These are phyloP conservation scores for Entoloma clypeatum DNA, from an alignment of 1,284 basidiomycete genomes.

Conservation along the genomic window DNA sequence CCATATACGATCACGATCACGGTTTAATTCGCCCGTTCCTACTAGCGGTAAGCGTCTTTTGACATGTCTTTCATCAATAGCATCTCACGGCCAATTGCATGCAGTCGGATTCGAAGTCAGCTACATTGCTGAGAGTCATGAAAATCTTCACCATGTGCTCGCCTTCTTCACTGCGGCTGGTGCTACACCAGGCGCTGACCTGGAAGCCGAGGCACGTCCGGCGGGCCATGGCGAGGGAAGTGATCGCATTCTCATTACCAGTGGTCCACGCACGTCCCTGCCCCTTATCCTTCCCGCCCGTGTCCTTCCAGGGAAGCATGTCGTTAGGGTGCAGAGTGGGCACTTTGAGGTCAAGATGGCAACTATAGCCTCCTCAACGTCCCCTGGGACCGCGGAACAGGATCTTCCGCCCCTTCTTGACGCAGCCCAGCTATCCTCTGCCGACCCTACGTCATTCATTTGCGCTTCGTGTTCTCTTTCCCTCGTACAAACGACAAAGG, in stretches of 20 bases:
- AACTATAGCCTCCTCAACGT: constrained; percentile 26
- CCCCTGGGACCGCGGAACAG: constrained; percentile 23
- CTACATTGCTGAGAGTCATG: constrained; percentile 83
- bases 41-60: too few species aligned
- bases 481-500: constrained; percentile 49
- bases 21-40: too few species aligned
- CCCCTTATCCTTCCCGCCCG: constrained; percentile 65
- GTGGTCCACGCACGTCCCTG: constrained; percentile 51
- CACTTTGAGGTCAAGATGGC: constrained; percentile 72
- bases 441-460: constrained; percentile 58
- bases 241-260: constrained; percentile 57
- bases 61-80: constrained; percentile 9
- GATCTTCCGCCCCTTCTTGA: constrained; percentile 55
- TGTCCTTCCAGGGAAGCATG: constrained; percentile 56
- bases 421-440: constrained; percentile 53
- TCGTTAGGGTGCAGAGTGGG: constrained; percentile 49
- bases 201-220: constrained; percentile 62
- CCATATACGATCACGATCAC: constrained; percentile 18
- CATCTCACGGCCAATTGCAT: constrained; percentile 16
- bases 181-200: constrained; percentile 40
- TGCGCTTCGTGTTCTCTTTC: constrained; percentile 78
- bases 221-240: constrained; percentile 37
- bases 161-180: constrained; percentile 59
- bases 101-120: constrained; percentile 50
- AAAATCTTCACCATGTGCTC: constrained; percentile 72